Conservation (phyloP, 2,329 filamentous ascomycete genomes). For the Claviceps pusilla region DNA sequence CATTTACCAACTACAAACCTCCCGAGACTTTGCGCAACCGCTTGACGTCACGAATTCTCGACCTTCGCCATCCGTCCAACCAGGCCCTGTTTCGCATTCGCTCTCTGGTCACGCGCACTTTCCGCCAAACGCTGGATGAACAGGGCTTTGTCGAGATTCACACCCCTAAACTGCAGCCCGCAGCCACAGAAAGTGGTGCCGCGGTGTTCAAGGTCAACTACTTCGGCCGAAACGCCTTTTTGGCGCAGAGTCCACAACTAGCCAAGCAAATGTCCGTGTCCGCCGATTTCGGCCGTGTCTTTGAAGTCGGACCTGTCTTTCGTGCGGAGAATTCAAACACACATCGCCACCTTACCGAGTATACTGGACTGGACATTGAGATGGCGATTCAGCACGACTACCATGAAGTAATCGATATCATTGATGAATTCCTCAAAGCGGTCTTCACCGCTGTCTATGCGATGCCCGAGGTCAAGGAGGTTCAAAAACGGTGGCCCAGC, state of each 20-base stretch:
- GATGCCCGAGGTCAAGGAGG: constrained; percentile 55
- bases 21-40: constrained; percentile 54
- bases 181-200: constrained; percentile 79
- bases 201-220: constrained; percentile 88
- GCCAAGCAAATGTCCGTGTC: constrained; percentile 89
- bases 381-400: constrained; percentile 86
- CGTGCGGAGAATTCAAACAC: constrained; percentile 93
- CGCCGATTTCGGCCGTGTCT: constrained; percentile 77
- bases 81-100: constrained; percentile 82
- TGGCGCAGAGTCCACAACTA: constrained; percentile 82
- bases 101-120: constrained; percentile 63
- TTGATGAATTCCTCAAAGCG: constrained; percentile 68
- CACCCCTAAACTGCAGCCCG: constrained; percentile 79
- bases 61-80: constrained; percentile 70
- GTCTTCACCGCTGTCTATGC: constrained; percentile 36
- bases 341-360: constrained; percentile 85
- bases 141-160: constrained; percentile 84
- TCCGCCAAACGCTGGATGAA: constrained; percentile 59
- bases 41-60: constrained; percentile 64
- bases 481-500: constrained; percentile 75
- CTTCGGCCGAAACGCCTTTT: constrained; percentile 72
- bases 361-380: constrained; percentile 82
- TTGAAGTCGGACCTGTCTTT: constrained; percentile 61
- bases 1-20: constrained; percentile 44
- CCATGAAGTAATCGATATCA: constrained; percentile 65